These are phyloP conservation scores for Filosporella fistucella DNA, from an alignment of 495 filamentous ascomycete genomes.

Conservation along the genomic window DNA sequence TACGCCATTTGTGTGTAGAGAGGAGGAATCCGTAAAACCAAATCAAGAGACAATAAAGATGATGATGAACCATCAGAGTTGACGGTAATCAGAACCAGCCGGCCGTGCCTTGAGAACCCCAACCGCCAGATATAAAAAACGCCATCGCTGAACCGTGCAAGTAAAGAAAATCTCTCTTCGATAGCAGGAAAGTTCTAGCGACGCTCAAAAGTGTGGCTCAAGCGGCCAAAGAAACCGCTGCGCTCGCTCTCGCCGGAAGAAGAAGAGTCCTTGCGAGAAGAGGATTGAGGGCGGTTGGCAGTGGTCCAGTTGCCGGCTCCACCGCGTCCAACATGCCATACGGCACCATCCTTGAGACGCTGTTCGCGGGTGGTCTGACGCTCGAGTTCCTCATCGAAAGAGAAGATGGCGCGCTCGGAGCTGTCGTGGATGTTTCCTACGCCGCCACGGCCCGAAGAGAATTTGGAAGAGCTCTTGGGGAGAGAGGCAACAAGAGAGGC, in stretches of 20 bases:
- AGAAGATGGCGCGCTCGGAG: slow-evolving; percentile 66
- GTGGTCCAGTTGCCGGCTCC: slow-evolving; percentile 70
- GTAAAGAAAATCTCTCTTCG: neutral
- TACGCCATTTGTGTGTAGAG: neutral
- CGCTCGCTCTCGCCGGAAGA: slow-evolving; percentile 6
- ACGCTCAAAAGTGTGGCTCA: slow-evolving; percentile 16
- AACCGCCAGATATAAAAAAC: neutral
- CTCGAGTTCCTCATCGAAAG: slow-evolving; percentile 88
- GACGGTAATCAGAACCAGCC: slow-evolving; percentile 3
- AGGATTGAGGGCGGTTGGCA: neutral
- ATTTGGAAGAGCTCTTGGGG: slow-evolving; percentile 46
- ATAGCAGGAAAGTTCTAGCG: slow-evolving; percentile 1
- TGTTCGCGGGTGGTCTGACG: slow-evolving; percentile 56
- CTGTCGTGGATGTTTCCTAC: slow-evolving; percentile 79
- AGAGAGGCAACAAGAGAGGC: slow-evolving; percentile 36
- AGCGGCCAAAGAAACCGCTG: slow-evolving; percentile 19
- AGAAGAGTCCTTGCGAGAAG: slow-evolving; percentile 15
- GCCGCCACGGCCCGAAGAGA: slow-evolving; percentile 81
- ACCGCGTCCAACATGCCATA: slow-evolving; percentile 83
- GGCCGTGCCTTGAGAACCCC: neutral
- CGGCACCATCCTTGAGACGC: slow-evolving; percentile 52
- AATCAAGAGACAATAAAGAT: slow-evolving; percentile 2
- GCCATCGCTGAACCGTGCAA: slow-evolving; percentile 12
- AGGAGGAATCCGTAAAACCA: neutral
- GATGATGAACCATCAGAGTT: neutral